Evolutionary conservation across 345 rosid species (phyloP).

Genomic region (Pugionium cornutum): DNA sequence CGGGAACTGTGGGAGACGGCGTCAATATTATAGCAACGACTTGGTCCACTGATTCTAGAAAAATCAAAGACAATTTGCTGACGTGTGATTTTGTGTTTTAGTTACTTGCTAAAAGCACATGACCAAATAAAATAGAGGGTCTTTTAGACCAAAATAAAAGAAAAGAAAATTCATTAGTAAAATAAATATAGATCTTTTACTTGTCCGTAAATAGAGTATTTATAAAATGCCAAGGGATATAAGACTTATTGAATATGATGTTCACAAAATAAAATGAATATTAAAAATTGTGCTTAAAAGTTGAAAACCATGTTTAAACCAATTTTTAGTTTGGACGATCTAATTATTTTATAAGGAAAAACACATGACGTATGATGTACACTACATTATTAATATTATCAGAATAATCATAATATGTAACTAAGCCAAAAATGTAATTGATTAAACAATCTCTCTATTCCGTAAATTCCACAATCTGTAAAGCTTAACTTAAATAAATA

Average conservation of each 20-base stretch:
- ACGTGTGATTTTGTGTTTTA: no score
- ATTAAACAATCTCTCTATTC: constrained; percentile 1
- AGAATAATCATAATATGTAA: not conserved
- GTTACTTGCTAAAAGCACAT: no score
- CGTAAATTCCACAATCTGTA: constrained; percentile 24
- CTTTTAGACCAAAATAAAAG: no score
- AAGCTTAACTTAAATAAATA: no score
- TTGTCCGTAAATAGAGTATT: no score
- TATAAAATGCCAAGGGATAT: not conserved
- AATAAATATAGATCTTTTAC: no score
- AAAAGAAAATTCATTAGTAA: not conserved
- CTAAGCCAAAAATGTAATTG: not conserved
- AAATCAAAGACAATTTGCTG: no score
- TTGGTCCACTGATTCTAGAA: no score
- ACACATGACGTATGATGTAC: constrained; percentile 14
- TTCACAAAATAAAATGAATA: not conserved
- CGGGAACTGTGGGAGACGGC: not conserved
- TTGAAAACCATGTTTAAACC: constrained; percentile 28
- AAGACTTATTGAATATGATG: constrained; percentile 5
- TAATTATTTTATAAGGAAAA: no score
- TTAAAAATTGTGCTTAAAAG: not conserved
- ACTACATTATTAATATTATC: not conserved
- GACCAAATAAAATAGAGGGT: no score
- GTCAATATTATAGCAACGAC: constrained; percentile 16
- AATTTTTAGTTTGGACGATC: not conserved